Conservation (phyloP, 768 basidiomycete genomes). For the Scleroderma citrinum region DNA sequence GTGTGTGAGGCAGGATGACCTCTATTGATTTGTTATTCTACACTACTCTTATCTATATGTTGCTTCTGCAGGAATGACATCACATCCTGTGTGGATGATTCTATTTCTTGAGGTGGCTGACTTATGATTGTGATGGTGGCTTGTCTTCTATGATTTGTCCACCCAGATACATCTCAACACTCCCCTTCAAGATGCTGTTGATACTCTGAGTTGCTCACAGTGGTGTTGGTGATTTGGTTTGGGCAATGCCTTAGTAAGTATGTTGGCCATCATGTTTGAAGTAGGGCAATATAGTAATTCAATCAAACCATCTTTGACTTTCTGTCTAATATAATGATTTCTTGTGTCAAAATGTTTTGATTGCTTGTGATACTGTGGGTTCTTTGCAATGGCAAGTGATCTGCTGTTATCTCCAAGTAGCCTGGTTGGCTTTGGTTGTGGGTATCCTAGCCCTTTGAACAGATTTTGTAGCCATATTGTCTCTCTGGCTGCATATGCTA, state of each 20-base stretch:
- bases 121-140: too few species aligned
- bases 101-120: too few species aligned
- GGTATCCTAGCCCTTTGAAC: conserved; percentile 25
- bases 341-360: conserved; percentile 13
- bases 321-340: conserved; percentile 22
- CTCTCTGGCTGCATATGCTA: conserved; percentile 1
- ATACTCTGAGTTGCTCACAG: conserved; percentile 8
- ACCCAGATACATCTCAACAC: conserved; percentile 12
- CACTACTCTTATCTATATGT: too few species aligned
- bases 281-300: conserved; percentile 15
- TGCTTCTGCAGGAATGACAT: too few species aligned
- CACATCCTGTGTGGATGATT: too few species aligned
- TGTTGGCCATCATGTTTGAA: conserved; percentile 20
- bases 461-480: conserved; percentile 25
- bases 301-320: conserved; percentile 20
- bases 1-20: too few species aligned
- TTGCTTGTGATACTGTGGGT: conserved; percentile 15
- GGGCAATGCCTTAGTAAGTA: conserved; percentile 4
- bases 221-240: neutral
- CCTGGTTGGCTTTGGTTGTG: conserved; percentile 11
- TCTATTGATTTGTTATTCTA: too few species aligned
- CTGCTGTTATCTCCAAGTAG: conserved; percentile 14
- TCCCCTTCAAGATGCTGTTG: conserved; percentile 12
- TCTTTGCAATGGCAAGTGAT: conserved; percentile 24
- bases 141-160: too few species aligned